Percentiles rank a stretch among this genome's conserved stretches.
Conservation (phyloP, 371 early-diverging fungal genomes). For the Circinella minor region DNA sequence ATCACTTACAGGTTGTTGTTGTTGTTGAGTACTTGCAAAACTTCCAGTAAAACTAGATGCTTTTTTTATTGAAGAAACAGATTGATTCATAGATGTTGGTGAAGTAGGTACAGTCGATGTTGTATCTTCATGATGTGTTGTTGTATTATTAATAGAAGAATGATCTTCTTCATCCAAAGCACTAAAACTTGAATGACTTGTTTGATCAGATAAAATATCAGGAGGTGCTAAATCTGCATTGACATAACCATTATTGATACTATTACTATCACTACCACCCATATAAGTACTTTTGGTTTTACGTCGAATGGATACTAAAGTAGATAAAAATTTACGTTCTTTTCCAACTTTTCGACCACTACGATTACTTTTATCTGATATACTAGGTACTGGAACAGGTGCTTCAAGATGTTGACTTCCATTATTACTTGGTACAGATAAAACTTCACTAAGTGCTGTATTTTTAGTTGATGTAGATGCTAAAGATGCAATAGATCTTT, state of each 20-base stretch:
- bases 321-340: slow-evolving; percentile 33
- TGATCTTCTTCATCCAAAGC: slow-evolving; percentile 10
- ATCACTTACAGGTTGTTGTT: neutral
- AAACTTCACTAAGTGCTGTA: slow-evolving; percentile 2
- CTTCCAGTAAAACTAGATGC: slow-evolving; percentile 43
- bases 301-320: slow-evolving; percentile 42
- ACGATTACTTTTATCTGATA: slow-evolving; percentile 20
- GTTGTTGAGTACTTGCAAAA: slow-evolving; percentile 19
- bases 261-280: neutral
- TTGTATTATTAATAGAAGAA: too few relatives aligned
- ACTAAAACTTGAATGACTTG: slow-evolving; percentile 17
- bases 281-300: slow-evolving; percentile 24
- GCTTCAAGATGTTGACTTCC: neutral
- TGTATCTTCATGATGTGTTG: slow-evolving; percentile 4
- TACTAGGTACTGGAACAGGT: slow-evolving; percentile 22
- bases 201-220: slow-evolving; percentile 17
- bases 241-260: slow-evolving; percentile 21
- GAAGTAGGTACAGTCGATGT: slow-evolving; percentile 21
- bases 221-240: slow-evolving; percentile 22
- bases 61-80: slow-evolving; percentile 22
- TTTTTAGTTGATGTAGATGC: slow-evolving; percentile 7
- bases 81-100: slow-evolving; percentile 22
- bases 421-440: slow-evolving; percentile 7
- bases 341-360: slow-evolving; percentile 18
- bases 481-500: slow-evolving; percentile 16